Base-by-base conservation (phyloP, 1,284 basidiomycete genomes). In the Lignosus rhinocerotis region DNA sequence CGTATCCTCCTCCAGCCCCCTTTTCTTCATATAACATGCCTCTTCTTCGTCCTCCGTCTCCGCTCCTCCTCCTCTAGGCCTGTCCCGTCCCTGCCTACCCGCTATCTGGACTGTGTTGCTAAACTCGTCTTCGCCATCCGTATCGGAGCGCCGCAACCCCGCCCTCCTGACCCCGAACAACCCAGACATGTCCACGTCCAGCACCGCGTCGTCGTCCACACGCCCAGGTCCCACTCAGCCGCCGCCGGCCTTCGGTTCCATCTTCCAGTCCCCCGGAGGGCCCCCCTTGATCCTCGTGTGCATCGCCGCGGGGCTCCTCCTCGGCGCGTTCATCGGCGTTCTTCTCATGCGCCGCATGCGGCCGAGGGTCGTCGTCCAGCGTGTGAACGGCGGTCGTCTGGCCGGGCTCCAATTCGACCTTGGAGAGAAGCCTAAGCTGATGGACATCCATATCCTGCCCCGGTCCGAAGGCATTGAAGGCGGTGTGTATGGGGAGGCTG, bases 281-380 rank as follows among this genome's bases (percentile, higher is more conserved):
- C 66, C 69, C 9, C 68, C 69, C 8, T 63, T 70, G 50, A 70
- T 72, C 61, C 62, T 71, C 44, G 69, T 72, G 11, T 70, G 67
- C 56, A 64, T 70, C 56, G 70, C 69, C 12, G 67, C 64, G 25
- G 70, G 67, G n/a, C 62, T 72, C 25, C 63, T 72, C 32, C 45
- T 67, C 32, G 66, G 66, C 38, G 62, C 64, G 11, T 61, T 70
- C 45, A 55, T 62, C 49, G 60, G 61, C 54, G 58, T 66, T 38
- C 47, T 67, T 53, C 52, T 61, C 55, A 56, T 67, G 50, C 62
- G 62, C 41, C 57, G 65, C 9, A 34, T 67, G 25, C 52, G 63
- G 10, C 63, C 62, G 0, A 31, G 16, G 30, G 49, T 55, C 50
- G 51, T 58, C 52, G 50, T 58, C 19, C 54, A 60, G 16, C 44